phyloP scores from a whole-genome alignment of 495 filamentous ascomycete genomes.

The Annulohypoxylon bovei region DNA sequence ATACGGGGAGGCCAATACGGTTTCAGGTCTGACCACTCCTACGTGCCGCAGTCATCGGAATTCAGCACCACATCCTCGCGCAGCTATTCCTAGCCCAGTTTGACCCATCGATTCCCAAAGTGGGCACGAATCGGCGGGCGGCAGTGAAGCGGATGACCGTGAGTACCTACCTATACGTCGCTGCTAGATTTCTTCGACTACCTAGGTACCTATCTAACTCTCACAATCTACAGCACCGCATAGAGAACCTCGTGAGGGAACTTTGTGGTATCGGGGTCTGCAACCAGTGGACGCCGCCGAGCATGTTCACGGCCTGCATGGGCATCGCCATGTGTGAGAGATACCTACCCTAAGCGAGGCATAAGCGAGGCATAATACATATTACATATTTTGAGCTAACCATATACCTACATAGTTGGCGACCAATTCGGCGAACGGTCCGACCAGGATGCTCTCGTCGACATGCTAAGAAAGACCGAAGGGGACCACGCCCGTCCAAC shows the following conservation, averaged over 20 bases:
- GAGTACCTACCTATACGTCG: slow-evolving; percentile 22
- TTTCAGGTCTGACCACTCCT: background rate
- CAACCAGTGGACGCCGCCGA: slow-evolving; percentile 62
- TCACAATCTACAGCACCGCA: slow-evolving; percentile 47
- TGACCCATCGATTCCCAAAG: slow-evolving; percentile 53
- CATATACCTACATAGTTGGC: slow-evolving; percentile 52
- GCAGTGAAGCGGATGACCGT: slow-evolving; percentile 49
- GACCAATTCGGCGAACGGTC: slow-evolving; percentile 54
- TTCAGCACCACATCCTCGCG: slow-evolving; percentile 65
- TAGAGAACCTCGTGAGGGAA: slow-evolving; percentile 54
- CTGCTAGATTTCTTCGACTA: background rate
- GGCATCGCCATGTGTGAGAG: slow-evolving; percentile 61
- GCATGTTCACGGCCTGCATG: slow-evolving; percentile 65
- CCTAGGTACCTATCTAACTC: too few relatives aligned
- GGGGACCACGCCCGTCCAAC: slow-evolving; percentile 58
- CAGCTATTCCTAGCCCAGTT: slow-evolving; percentile 58
- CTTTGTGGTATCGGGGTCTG: slow-evolving; percentile 63
- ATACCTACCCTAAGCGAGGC: slow-evolving; percentile 23
- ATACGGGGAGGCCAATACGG: too few relatives aligned
- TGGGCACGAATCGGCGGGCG: slow-evolving; percentile 45
- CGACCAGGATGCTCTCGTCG: slow-evolving; percentile 57
- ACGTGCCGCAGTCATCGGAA: slow-evolving; percentile 63
- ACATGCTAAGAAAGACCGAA: slow-evolving; percentile 56
- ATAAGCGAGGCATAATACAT: background rate
- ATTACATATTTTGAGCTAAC: slow-evolving; percentile 16